Base-by-base conservation (phyloP, 176 grass and related monocot species). In the Elaeis guineensis region DNA sequence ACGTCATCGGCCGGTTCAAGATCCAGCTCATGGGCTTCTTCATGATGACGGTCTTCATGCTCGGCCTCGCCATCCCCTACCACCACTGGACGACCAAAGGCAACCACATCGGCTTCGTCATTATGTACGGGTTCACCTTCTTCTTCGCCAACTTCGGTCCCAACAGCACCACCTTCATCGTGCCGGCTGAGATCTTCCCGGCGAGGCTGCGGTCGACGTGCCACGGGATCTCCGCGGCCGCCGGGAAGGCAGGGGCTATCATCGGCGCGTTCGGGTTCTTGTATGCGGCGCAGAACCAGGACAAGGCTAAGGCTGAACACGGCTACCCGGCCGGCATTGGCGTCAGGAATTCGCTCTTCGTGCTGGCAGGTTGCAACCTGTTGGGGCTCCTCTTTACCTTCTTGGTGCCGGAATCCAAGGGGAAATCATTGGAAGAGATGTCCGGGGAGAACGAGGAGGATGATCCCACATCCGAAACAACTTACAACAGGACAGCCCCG, bases 111-210 rank as follows among this genome's bases (percentile, higher is more conserved):
- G 81, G 85, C 24, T 83, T 89, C 54, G 51, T 89, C 25, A 56
- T 75, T 16, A 73, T 89, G 69, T 89, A 84, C 71, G 57, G 66
- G 20, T 64, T 44, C 9, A 44, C 35, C 35, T 44, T 44, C 35
- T 44, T 44, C 35, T 44, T 44, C 35, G 35, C 35, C 35, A 44
- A 44, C 2, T 74, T 74, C 6, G 71, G 71, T 22, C 71, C 71
- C 2, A 74, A 74, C 59, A 74, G 71, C 24, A 89, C 77, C 5
- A 89, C 86, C 0, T 89, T 89, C 74, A 75, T 89, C 57, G 77
- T 89, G 25, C 78, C 86, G 0, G 81, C 86, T 11, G 85, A 89
- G 67, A 89, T 89, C 60, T 89, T 83, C 69, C 85, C 85, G 11
- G 85, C 85, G 5, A 58, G 81, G 59, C 72, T 83, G 14, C 64